Evolutionary conservation across 192 early-diverging fungal species (phyloP), one percentile per base, ranked within the genome.

Genomic region (Powellomyces hirtus): DNA sequence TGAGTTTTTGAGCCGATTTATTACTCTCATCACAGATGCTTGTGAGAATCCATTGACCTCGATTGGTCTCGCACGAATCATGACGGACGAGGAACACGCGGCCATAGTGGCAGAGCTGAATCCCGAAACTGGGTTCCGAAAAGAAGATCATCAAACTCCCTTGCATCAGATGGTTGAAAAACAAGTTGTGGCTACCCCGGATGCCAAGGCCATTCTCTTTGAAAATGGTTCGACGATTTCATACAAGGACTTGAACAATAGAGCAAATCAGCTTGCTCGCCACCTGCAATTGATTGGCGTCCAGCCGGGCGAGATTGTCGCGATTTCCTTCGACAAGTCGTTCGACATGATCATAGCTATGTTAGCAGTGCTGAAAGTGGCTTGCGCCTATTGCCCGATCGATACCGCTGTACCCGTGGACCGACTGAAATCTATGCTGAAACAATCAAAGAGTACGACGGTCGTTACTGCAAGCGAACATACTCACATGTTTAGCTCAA

Each of bases 361-460:
- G 16, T 50, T 74, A 7, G 72, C 18, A 8, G 49, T 74, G 31
- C 44, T 69, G 13, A 74, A 74, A 35, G 72, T 68, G 14, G 72
- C 67, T 16, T 66, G 66, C 29, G 66, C 45, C 16, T 74, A 71
- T 38, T 51, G 62, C 10, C 59, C 62, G 8, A 20, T 74, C 36
- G 72, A 74, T 35, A 11, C 70, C 26, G 36, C 13, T 13, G 11
- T 10, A 42, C n/a, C n/a, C n/a, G n/a, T n/a, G n/a, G n/a, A n/a
- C n/a, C n/a, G n/a, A n/a, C n/a, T 10, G 40, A 42, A 10, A 42
- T 42, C 11, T 13, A 42, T 42, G 40, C 40, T 42, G 11, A 42
- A 42, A n/a, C 40, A 42, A 42, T 13, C 40, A 42, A 42, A n/a
- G 11, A 13, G n/a, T 42, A 42, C 10, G 40, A 42, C n/a, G 10